Conservation (phyloP, 495 filamentous ascomycete species). For the Neurospora hispaniola region DNA sequence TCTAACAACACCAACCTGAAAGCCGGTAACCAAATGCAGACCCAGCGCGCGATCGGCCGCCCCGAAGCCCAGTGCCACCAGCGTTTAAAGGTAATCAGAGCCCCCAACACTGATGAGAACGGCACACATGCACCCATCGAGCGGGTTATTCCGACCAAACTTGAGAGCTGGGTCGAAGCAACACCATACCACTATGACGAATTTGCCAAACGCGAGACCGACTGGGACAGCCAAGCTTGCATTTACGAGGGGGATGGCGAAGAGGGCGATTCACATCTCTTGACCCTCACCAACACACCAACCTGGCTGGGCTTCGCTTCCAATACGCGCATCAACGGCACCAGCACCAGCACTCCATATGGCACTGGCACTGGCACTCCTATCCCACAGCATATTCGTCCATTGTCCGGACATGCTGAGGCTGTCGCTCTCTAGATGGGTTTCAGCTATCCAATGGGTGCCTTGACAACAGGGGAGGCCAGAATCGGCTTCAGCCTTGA, state of each 20-base stretch:
- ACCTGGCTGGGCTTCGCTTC: slow-evolving; percentile 12
- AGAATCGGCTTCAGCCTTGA: neutral
- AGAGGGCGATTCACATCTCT: slow-evolving; percentile 48
- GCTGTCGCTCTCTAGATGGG: too few species aligned
- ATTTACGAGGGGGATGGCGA: slow-evolving; percentile 83
- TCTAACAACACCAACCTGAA: neutral
- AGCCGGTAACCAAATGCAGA: neutral
- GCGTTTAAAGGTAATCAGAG: neutral
- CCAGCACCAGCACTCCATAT: slow-evolving; percentile 10
- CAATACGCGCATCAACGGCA: slow-evolving; percentile 20
- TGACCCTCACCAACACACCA: slow-evolving; percentile 2
- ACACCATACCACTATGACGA: slow-evolving; percentile 45
- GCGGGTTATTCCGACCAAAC: slow-evolving; percentile 1
- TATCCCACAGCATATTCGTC: slow-evolving; percentile 5
- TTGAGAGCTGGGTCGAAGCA: slow-evolving; percentile 42
- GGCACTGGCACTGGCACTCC: slow-evolving; percentile 12
- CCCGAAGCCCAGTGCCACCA: neutral
- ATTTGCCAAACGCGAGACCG: slow-evolving; percentile 20
- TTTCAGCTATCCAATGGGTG: too few species aligned
- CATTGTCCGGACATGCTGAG: neutral
- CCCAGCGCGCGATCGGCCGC: neutral
- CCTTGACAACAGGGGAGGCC: neutral
- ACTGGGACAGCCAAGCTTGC: slow-evolving; percentile 37
- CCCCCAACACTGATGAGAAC: neutral
- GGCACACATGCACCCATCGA: slow-evolving; percentile 1